Evolutionary conservation across 169 alveolate species (phyloP), one percentile per base, ranked within the genome.

Genomic region (Plasmodium knowlesi): DNA sequence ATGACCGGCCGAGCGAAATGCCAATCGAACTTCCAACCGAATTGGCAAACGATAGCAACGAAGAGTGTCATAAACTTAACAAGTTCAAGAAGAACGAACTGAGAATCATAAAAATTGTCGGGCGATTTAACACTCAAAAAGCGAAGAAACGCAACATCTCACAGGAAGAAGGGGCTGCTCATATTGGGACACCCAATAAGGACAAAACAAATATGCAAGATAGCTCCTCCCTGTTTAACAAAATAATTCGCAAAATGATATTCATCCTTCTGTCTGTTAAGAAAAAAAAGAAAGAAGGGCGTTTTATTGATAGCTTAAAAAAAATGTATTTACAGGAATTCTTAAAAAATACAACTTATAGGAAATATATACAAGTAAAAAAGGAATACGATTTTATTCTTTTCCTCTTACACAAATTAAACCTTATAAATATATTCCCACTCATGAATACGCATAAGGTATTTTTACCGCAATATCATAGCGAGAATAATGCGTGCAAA

Each of bases 271-370:
- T 89, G 22, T 32, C n/a, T 39, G 32, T 89, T 79, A 73, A 89
- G 54, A 43, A 85, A 74, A 89, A 89, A 89, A 89, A 89, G 41
- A 39, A 78, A 88, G 30, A 88, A 19, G 94, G 94, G 6, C 41
- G 74, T 25, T 89, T 89, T 78, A 89, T 89, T 41, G 94, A 89
- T 78, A 89, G 50, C 19, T 89, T 89, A 79, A 89, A 89, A 89
- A 78, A 89, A 89, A 89, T 79, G 76, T 89, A 89, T 41, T 61
- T 89, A 67, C 28, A 79, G 50, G 53, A 89, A 22, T 89, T 78
- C 79, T 50, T 85, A 32, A 89, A 37, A 39, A 16, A 61, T 16
- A 22, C 84, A 32, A 14, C 43, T 41, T 74, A 85, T 16, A 67
- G 57, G 25, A 79, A 89, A 37, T 89, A 89, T 46, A 22, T 22